Evolutionary conservation across 768 basidiomycete genomes (phyloP).

Genomic region (Lentinula boryana): DNA sequence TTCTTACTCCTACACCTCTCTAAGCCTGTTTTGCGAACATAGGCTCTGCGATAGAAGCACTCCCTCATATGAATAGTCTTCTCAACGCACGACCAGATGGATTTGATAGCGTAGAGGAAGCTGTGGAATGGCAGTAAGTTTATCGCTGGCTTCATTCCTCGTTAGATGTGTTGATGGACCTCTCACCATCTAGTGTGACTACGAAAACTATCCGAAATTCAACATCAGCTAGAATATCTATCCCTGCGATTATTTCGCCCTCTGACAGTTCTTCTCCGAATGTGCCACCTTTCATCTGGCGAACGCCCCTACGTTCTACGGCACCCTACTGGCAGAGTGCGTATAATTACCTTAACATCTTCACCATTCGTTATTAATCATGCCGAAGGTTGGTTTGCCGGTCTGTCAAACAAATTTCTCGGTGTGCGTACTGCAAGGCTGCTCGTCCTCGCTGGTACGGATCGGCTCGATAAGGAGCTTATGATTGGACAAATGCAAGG

Average conservation of each 20-base stretch:
- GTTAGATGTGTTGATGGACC: background rate
- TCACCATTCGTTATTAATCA: background rate
- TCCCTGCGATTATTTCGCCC: constrained; percentile 70
- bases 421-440: constrained; percentile 74
- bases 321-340: constrained; percentile 90
- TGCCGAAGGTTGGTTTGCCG: constrained; percentile 80
- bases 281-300: constrained; percentile 59
- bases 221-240: constrained; percentile 80
- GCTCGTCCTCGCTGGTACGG: constrained; percentile 87
- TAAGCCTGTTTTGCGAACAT: background rate
- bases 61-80: constrained; percentile 88
- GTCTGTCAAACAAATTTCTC: constrained; percentile 77
- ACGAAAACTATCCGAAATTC: constrained; percentile 81
- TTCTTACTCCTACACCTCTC: background rate
- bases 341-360: background rate
- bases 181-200: constrained; percentile 43
- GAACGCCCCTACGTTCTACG: constrained; percentile 77
- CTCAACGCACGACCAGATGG: constrained; percentile 81
- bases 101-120: constrained; percentile 79
- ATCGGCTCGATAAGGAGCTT: constrained; percentile 85
- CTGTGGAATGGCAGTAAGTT: constrained; percentile 94
- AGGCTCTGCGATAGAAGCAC: constrained; percentile 91
- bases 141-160: constrained; percentile 1
- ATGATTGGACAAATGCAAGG: constrained; percentile 98
- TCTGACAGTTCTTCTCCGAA: constrained; percentile 28